Conservation (phyloP, 169 alveolate species). For the Plasmodium chabaudi region DNA sequence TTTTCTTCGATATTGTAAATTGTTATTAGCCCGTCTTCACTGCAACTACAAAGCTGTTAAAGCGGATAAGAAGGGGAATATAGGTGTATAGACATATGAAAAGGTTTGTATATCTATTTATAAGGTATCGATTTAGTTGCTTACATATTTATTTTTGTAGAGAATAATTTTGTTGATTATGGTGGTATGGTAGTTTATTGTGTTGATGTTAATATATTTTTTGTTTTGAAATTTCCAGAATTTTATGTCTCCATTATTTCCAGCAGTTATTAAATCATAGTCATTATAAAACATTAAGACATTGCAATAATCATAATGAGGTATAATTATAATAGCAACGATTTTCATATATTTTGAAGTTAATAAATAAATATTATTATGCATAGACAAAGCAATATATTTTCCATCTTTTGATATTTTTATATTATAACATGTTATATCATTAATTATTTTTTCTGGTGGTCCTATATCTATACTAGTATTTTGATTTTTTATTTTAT, state of each 20-base stretch:
- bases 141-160: constrained; percentile 56
- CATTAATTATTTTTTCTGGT: constrained; percentile 36
- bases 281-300: constrained; percentile 25
- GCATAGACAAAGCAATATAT: constrained; percentile 62
- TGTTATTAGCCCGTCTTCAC: constrained; percentile 65
- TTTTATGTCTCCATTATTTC: constrained; percentile 70
- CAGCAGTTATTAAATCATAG: constrained; percentile 73
- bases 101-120: not conserved
- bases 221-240: constrained; percentile 52
- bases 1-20: constrained; percentile 40
- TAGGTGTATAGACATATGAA: not conserved
- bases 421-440: constrained; percentile 51
- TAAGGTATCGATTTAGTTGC: not conserved
- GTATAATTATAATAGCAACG: constrained; percentile 25
- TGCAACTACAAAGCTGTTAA: constrained; percentile 45
- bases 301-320: constrained; percentile 69
- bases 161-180: constrained; percentile 47
- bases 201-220: constrained; percentile 40
- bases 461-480: constrained; percentile 6
- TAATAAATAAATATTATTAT: constrained; percentile 52
- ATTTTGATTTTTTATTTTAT: constrained; percentile 14
- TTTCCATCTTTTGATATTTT: constrained; percentile 68
- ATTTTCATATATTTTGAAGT: constrained; percentile 71
- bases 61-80: not conserved
- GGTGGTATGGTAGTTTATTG: constrained; percentile 30